phyloP scores from a whole-genome alignment of 305 asterid genomes.

The Andrographis paniculata region DNA sequence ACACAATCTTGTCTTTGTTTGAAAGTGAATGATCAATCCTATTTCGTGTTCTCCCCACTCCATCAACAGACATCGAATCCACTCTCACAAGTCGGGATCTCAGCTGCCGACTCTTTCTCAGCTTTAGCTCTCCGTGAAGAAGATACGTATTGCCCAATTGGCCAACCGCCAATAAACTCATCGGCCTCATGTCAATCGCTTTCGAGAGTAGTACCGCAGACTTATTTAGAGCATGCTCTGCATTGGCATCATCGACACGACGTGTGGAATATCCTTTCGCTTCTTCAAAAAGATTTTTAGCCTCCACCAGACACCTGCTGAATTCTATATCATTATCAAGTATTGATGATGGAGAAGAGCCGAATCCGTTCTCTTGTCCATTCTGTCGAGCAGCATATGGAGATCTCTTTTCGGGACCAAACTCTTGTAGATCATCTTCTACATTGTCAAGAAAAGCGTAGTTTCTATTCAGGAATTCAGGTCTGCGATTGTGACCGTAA shows the following conservation, averaged over 20 bases:
- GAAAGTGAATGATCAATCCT: constrained; percentile 26
- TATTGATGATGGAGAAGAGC: constrained; percentile 23
- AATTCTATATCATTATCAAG: constrained; percentile 45
- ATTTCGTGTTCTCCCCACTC: constrained; percentile 22
- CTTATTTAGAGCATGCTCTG: constrained; percentile 45
- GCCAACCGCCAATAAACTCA: constrained; percentile 85
- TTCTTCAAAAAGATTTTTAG: constrained; percentile 50
- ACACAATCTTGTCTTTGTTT: constrained; percentile 34
- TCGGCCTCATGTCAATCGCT: constrained; percentile 71
- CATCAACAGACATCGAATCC: constrained; percentile 24
- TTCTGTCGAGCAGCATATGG: constrained; percentile 21
- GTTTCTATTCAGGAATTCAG: constrained; percentile 20
- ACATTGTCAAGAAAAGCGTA: constrained; percentile 24
- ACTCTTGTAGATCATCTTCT: constrained; percentile 32
- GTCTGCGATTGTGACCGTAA: constrained; percentile 27
- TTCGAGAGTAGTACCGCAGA: constrained; percentile 56
- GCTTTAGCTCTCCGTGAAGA: constrained; percentile 80
- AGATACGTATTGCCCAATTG: constrained; percentile 85
- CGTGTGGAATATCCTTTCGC: constrained; percentile 44
- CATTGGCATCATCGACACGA: constrained; percentile 31
- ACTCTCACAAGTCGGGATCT: constrained; percentile 47
- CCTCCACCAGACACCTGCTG: constrained; percentile 51
- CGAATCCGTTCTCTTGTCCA: constrained; percentile 20
- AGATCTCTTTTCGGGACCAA: constrained; percentile 23
- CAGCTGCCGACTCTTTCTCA: constrained; percentile 57